Evolutionary conservation across 2,329 filamentous ascomycete genomes (phyloP).

Genomic region (Chalaropsis ovoidea): DNA sequence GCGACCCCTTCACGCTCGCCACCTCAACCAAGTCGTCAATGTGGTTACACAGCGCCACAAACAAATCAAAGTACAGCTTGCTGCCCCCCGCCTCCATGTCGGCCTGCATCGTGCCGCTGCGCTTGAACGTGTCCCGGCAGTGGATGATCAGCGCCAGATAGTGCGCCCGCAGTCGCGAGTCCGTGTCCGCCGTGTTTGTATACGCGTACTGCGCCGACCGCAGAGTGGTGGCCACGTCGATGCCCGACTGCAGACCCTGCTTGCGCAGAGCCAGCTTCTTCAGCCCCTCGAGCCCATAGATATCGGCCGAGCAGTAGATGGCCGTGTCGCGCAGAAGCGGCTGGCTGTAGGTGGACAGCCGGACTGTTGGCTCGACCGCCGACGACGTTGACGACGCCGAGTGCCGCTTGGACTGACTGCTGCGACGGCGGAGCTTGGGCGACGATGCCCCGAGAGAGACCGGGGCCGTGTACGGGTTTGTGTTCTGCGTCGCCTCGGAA

Average conservation of each 20-base stretch:
- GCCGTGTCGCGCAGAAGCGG: constrained; percentile 82
- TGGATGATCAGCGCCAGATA: constrained; percentile 96
- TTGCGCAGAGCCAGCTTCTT: constrained; percentile 86
- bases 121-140: constrained; percentile 94
- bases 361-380: constrained; percentile 58
- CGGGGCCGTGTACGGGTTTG: constrained; percentile 40
- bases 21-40: constrained; percentile 90
- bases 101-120: constrained; percentile 95
- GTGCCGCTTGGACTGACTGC: not conserved
- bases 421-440: not conserved
- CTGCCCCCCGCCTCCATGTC: constrained; percentile 89
- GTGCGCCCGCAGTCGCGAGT: constrained; percentile 87
- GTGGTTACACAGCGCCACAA: constrained; percentile 96
- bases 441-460: not conserved
- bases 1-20: constrained; percentile 52
- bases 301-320: constrained; percentile 85
- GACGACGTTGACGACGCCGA: not conserved
- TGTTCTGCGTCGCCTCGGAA: constrained; percentile 38
- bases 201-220: constrained; percentile 91
- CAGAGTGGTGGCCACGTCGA: constrained; percentile 84
- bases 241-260: constrained; percentile 85
- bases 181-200: constrained; percentile 84
- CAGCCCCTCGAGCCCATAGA: constrained; percentile 83
- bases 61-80: constrained; percentile 96
- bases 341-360: constrained; percentile 61